phyloP scores from a whole-genome alignment of 1,284 basidiomycete genomes.

The Golubevia sp. region DNA sequence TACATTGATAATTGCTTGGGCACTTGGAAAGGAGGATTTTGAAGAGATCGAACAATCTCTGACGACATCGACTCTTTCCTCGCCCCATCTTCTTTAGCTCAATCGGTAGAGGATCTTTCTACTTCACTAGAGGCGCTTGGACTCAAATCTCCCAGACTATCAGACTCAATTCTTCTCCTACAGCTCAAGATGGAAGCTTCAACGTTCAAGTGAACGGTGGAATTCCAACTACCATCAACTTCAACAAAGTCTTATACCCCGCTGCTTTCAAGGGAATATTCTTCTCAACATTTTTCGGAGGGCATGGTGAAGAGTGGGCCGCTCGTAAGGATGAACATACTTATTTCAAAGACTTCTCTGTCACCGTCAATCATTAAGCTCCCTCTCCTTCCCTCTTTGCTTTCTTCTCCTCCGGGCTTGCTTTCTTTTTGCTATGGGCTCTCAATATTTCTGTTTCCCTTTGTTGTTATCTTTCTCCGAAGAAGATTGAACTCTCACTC shows the following conservation, averaged over 20 bases:
- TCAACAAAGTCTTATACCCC: constrained; percentile 22
- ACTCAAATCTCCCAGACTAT: constrained; percentile 26
- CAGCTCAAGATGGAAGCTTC: constrained; percentile 14
- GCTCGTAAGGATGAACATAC: constrained; percentile 20
- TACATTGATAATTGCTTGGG: too few species aligned
- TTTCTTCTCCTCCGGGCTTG: too few species aligned
- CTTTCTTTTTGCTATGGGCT: too few species aligned
- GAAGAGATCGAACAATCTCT: not conserved
- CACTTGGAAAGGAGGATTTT: too few species aligned
- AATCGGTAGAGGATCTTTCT: constrained; percentile 26
- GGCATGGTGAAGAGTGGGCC: constrained; percentile 21
- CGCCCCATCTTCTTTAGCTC: constrained; percentile 5
- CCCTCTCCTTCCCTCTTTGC: too few species aligned
- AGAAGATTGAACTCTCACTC: too few species aligned
- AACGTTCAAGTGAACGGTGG: constrained; percentile 14
- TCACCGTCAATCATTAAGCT: constrained; percentile 17
- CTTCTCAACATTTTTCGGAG: constrained; percentile 37
- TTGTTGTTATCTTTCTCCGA: too few species aligned
- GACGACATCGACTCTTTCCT: constrained; percentile 1
- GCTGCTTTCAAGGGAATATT: constrained; percentile 18
- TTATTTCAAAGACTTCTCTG: constrained; percentile 22
- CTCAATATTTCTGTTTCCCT: too few species aligned
- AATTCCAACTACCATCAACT: constrained; percentile 6
- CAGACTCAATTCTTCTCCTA: constrained; percentile 3
- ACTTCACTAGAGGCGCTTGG: constrained; percentile 14